These are phyloP conservation scores for Neocucurbitaria cava DNA, from an alignment of 2,329 filamentous ascomycete species.

Conservation along the genomic window DNA sequence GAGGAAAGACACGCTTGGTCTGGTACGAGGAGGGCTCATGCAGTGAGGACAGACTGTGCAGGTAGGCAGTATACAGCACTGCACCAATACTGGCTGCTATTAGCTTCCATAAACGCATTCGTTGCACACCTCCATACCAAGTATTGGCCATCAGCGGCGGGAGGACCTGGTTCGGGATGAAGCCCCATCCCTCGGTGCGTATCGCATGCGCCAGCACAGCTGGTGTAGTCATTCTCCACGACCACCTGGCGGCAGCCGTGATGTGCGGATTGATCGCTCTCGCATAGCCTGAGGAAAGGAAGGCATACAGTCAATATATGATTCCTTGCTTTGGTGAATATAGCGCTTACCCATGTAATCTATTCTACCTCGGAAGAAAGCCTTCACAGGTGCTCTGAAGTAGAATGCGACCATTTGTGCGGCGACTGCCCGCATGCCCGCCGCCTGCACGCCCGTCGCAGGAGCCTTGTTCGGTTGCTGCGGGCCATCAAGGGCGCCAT, in stretches of 20 bases:
- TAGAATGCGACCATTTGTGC: constrained; percentile 88
- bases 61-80: constrained; percentile 77
- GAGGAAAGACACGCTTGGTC: constrained; percentile 72
- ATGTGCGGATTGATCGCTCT: constrained; percentile 67
- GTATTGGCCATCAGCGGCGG: constrained; percentile 78
- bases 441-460: constrained; percentile 79
- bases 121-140: constrained; percentile 52
- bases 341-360: constrained; percentile 67
- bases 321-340: not conserved
- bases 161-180: constrained; percentile 78
- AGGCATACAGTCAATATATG: not conserved
- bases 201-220: constrained; percentile 73
- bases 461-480: constrained; percentile 61
- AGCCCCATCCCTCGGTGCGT: constrained; percentile 72
- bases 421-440: constrained; percentile 81
- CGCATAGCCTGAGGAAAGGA: constrained; percentile 55
- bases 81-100: constrained; percentile 65
- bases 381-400: constrained; percentile 88
- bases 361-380: constrained; percentile 88
- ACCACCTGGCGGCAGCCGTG: constrained; percentile 59
- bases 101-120: not conserved
- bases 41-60: constrained; percentile 70
- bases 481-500: constrained; percentile 22
- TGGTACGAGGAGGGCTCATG: constrained; percentile 70
- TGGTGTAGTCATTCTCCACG: constrained; percentile 71